These are phyloP conservation scores for Kregervanrija delftensis DNA, from an alignment of 805 yeast species.

Conservation along the genomic window DNA sequence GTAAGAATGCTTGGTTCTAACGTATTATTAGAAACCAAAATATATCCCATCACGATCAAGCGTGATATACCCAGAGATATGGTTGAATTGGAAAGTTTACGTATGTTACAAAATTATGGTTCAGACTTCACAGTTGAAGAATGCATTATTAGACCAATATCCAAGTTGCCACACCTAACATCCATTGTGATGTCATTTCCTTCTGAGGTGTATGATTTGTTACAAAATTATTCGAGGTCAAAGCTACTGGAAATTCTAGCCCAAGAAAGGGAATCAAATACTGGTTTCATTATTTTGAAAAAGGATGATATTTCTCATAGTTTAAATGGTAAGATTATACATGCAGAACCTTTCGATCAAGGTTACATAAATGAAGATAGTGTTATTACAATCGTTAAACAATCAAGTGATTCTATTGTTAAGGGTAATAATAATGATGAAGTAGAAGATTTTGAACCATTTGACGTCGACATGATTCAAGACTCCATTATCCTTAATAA, in stretches of 20 bases:
- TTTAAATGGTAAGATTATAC: slow-evolving; percentile 43
- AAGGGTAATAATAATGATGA: background rate
- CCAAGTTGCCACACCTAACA: slow-evolving; percentile 26
- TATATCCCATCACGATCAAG: slow-evolving; percentile 31
- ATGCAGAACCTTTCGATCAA: slow-evolving; percentile 71
- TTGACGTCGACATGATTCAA: background rate
- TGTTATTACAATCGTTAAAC: slow-evolving; percentile 45
- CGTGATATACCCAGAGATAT: slow-evolving; percentile 20
- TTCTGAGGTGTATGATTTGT: slow-evolving; percentile 37
- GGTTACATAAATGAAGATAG: slow-evolving; percentile 47
- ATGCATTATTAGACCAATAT: slow-evolving; percentile 32
- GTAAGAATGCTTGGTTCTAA: slow-evolving; percentile 20
- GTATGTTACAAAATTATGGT: slow-evolving; percentile 29
- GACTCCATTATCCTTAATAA: background rate
- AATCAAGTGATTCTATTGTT: background rate
- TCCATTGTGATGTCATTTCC: slow-evolving; percentile 37
- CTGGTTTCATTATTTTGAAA: slow-evolving; percentile 23
- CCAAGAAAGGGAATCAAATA: slow-evolving; percentile 24
- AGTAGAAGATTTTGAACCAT: slow-evolving; percentile 2
- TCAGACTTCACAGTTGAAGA: slow-evolving; percentile 36
- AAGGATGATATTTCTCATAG: slow-evolving; percentile 37
- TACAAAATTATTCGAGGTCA: slow-evolving; percentile 30
- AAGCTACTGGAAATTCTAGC: slow-evolving; percentile 30
- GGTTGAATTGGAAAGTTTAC: slow-evolving; percentile 34
- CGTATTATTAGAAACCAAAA: slow-evolving; percentile 20